These are phyloP conservation scores for Lentinula guzmanii DNA, from an alignment of 768 basidiomycete species.

Conservation along the genomic window DNA sequence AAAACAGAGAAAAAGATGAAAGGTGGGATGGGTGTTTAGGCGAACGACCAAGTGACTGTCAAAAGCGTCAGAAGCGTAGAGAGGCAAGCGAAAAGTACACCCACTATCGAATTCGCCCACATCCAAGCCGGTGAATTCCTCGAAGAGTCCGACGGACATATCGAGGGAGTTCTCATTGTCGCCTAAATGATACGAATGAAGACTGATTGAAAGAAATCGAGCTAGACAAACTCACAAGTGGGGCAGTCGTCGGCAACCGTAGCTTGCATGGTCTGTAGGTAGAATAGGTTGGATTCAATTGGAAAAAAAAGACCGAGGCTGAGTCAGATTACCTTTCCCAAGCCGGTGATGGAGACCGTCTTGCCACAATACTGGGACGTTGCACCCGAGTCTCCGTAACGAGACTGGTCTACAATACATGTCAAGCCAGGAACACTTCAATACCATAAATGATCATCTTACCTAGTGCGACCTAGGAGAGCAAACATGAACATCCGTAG, in stretches of 20 bases:
- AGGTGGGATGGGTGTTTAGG: background rate
- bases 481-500: background rate
- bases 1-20: background rate
- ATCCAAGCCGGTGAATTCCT: slow-evolving; percentile 37
- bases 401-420: slow-evolving; percentile 34
- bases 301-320: background rate
- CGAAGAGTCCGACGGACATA: slow-evolving; percentile 66
- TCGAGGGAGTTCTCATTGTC: slow-evolving; percentile 61
- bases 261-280: slow-evolving; percentile 41
- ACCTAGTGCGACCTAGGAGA: slow-evolving; percentile 49
- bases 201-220: background rate
- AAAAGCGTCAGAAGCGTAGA: background rate
- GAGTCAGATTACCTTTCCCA: slow-evolving; percentile 31
- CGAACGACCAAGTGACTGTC: background rate
- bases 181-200: slow-evolving; percentile 19
- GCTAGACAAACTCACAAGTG: slow-evolving; percentile 30
- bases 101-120: slow-evolving; percentile 56
- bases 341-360: slow-evolving; percentile 55
- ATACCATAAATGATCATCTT: slow-evolving; percentile 13
- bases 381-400: slow-evolving; percentile 42
- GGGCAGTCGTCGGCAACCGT: slow-evolving; percentile 80
- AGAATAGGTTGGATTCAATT: background rate
- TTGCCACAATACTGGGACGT: slow-evolving; percentile 60
- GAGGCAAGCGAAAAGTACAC: slow-evolving; percentile 16
- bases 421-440: background rate